Percentiles rank a stretch among this genome's conserved stretches.
Evolutionary conservation across 306 rosid species (phyloP).

Genomic region (Quercus ilex): DNA sequence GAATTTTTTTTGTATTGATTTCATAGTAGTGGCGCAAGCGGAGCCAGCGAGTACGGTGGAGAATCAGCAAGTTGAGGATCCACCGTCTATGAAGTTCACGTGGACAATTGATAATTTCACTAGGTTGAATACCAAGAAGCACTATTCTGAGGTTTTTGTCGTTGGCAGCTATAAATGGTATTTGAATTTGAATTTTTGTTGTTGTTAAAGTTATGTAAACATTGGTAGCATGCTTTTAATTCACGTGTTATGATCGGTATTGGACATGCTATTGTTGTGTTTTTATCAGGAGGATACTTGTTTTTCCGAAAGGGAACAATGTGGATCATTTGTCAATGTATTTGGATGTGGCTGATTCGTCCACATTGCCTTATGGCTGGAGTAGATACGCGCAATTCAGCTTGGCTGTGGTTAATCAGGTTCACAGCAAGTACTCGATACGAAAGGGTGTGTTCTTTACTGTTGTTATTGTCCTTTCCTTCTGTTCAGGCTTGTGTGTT

Average conservation of each 20-base stretch:
- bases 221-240: neutral
- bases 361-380: constrained; percentile 45
- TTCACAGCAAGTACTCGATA: constrained; percentile 63
- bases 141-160: constrained; percentile 52
- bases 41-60: constrained; percentile 46
- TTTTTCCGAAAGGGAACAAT: constrained; percentile 92
- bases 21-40: constrained; percentile 32
- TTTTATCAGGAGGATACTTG: constrained; percentile 53
- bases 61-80: constrained; percentile 58
- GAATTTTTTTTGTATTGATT: constrained; percentile 11
- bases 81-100: constrained; percentile 58
- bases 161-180: constrained; percentile 70
- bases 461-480: neutral
- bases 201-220: neutral
- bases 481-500: neutral
- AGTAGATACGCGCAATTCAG: constrained; percentile 49
- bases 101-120: constrained; percentile 70
- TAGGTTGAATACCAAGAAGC: constrained; percentile 54
- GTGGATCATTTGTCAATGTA: constrained; percentile 66
- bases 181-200: neutral
- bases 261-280: constrained; percentile 15
- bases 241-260: neutral
- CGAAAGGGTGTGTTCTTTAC: constrained; percentile 63
- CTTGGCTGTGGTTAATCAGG: constrained; percentile 70
- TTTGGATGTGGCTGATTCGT: constrained; percentile 66